Percentiles rank a stretch among this genome's conserved stretches.
Conservation (phyloP, 2,329 filamentous ascomycete species). For the Neofusicoccum sp. region DNA sequence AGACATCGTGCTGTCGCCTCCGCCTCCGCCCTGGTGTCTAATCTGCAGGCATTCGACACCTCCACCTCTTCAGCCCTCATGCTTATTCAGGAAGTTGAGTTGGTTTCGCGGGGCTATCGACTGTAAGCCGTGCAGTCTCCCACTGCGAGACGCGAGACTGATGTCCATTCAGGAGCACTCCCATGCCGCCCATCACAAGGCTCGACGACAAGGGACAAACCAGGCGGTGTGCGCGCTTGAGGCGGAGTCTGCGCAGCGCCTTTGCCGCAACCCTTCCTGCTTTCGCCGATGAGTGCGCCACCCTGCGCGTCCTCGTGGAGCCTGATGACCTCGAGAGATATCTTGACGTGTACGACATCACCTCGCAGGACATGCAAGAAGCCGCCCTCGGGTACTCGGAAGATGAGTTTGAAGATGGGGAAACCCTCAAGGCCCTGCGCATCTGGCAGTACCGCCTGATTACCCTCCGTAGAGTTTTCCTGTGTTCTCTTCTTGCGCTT, state of each 20-base stretch:
- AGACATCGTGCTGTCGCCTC: constrained; percentile 71
- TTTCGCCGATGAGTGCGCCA: constrained; percentile 68
- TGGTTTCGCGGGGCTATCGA: constrained; percentile 86
- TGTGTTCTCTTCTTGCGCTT: constrained; percentile 86
- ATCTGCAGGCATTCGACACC: constrained; percentile 78
- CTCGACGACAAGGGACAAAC: constrained; percentile 80
- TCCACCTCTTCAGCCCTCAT: constrained; percentile 72
- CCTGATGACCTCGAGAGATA: constrained; percentile 85
- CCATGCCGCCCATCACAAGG: constrained; percentile 86
- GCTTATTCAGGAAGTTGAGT: constrained; percentile 90
- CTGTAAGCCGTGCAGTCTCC: constrained; percentile 55
- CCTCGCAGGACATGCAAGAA: constrained; percentile 46
- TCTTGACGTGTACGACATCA: constrained; percentile 65
- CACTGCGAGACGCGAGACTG: constrained; percentile 24
- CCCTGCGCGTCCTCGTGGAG: constrained; percentile 71
- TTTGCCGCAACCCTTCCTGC: constrained; percentile 68
- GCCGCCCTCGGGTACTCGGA: constrained; percentile 56
- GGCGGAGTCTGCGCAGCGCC: constrained; percentile 69
- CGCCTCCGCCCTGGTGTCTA: constrained; percentile 66
- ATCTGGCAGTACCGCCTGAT: constrained; percentile 66
- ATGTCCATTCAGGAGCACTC: constrained; percentile 65
- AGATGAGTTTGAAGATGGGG: constrained; percentile 69
- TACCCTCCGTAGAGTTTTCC: constrained; percentile 75
- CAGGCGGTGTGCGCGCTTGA: constrained; percentile 75
- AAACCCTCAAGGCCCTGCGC: constrained; percentile 76